phyloP scores from a whole-genome alignment of 139 green algal species.

The Haematococcus lacustris region DNA sequence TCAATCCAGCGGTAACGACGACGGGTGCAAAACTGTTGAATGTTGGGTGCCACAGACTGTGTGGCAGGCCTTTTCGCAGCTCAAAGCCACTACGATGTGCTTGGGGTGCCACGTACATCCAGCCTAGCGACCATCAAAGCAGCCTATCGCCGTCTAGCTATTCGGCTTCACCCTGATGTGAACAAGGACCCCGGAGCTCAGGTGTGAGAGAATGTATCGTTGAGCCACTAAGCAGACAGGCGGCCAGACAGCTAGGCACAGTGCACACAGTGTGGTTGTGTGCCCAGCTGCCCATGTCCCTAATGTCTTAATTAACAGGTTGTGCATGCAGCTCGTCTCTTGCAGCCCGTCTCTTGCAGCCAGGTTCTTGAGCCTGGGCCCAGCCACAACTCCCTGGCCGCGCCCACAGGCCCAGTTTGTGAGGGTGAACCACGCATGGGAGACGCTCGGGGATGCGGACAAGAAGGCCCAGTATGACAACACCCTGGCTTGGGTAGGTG shows the following conservation, averaged over 20 bases:
- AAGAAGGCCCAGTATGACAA: conserved; percentile 1
- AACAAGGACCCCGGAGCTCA: conserved; percentile 23
- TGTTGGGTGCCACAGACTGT: too few species aligned
- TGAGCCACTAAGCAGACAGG: neutral
- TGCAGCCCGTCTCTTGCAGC: too few species aligned
- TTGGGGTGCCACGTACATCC: conserved; percentile 8
- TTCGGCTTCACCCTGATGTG: conserved; percentile 33
- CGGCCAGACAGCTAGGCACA: neutral
- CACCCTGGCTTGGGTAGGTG: too few species aligned
- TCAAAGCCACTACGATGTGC: conserved; percentile 18
- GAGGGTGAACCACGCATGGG: neutral
- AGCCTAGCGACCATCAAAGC: conserved; percentile 23
- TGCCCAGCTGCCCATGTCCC: neutral
- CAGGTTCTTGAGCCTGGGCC: neutral
- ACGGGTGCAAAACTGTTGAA: too few species aligned
- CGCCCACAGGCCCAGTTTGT: neutral
- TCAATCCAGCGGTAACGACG: too few species aligned
- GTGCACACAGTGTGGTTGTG: neutral
- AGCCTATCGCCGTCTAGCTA: conserved; percentile 19
- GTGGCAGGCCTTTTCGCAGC: too few species aligned
- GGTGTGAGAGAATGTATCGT: neutral
- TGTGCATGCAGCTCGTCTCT: too few species aligned
- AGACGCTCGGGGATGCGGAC: neutral
- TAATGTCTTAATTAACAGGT: neutral
- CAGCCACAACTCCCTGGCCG: neutral